Conservation (phyloP, 2,329 filamentous ascomycete genomes). For the Cladosporium sphaerospermum region DNA sequence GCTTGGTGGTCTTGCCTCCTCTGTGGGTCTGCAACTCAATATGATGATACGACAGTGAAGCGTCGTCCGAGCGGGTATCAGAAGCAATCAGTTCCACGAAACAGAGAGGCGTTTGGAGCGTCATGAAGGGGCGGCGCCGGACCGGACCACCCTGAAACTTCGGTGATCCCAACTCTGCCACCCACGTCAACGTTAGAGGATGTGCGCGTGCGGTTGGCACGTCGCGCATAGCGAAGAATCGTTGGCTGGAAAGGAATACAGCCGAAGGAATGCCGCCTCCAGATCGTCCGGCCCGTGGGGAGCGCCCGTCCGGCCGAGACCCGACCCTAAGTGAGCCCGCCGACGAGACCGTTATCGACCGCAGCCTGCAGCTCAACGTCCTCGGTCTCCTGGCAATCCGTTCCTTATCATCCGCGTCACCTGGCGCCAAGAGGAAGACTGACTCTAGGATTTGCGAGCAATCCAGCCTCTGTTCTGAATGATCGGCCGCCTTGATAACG, state of each 20-base stretch:
- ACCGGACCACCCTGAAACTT: background rate
- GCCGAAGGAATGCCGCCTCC: slow-evolving; percentile 4
- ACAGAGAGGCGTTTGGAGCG: no score
- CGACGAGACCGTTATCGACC: background rate
- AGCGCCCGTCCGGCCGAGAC: slow-evolving; percentile 1
- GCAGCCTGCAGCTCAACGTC: background rate
- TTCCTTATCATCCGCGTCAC: no score
- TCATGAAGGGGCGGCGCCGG: no score
- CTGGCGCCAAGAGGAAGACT: no score
- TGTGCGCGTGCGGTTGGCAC: background rate
- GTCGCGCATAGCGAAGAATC: background rate
- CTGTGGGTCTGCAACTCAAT: no score
- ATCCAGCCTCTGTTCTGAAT: no score
- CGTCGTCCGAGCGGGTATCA: no score
- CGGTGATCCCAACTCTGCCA: background rate
- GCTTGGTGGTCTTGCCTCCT: no score
- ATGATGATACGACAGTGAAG: no score
- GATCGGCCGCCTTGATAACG: no score
- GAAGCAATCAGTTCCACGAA: no score
- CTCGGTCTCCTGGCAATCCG: background rate
- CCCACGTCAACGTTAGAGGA: background rate
- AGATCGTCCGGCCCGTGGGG: slow-evolving; percentile 7
- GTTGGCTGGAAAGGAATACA: background rate
- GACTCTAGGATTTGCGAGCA: no score
- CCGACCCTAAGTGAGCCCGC: background rate